phyloP scores from a whole-genome alignment of 1,284 basidiomycete genomes.

The Austroboletus rostrupii region DNA sequence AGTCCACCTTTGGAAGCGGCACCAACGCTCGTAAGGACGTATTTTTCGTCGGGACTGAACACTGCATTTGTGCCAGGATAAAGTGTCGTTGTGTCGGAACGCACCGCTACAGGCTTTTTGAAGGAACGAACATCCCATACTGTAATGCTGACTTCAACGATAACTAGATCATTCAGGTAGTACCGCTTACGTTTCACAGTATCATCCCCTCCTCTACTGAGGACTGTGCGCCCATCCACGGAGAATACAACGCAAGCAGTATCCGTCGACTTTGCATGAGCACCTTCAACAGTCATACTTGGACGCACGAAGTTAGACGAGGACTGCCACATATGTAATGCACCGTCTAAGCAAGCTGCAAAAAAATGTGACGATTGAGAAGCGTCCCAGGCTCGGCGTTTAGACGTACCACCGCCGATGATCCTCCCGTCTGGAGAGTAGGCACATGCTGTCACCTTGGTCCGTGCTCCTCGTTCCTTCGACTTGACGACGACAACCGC shows the following conservation, averaged over 20 bases:
- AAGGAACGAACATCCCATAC: slow-evolving; percentile 93
- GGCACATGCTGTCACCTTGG: slow-evolving; percentile 84
- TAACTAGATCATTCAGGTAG: neutral
- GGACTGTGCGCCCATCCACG: slow-evolving; percentile 75
- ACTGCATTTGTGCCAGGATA: slow-evolving; percentile 91
- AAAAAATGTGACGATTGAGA: slow-evolving; percentile 10
- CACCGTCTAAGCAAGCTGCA: slow-evolving; percentile 84
- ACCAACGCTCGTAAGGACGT: slow-evolving; percentile 79
- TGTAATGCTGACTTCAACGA: slow-evolving; percentile 31
- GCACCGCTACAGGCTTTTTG: slow-evolving; percentile 79
- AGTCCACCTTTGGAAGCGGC: slow-evolving; percentile 59
- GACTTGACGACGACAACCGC: slow-evolving; percentile 94
- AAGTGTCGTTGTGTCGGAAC: slow-evolving; percentile 62
- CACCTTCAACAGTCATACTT: slow-evolving; percentile 78
- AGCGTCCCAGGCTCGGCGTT: neutral
- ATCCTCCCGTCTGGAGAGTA: slow-evolving; percentile 84
- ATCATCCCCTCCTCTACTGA: slow-evolving; percentile 89
- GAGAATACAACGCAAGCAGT: slow-evolving; percentile 84
- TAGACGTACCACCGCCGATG: slow-evolving; percentile 77
- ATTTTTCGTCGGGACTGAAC: slow-evolving; percentile 89
- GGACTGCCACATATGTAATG: slow-evolving; percentile 91
- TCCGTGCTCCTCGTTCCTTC: slow-evolving; percentile 92
- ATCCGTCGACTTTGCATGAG: slow-evolving; percentile 80
- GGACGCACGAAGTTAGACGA: slow-evolving; percentile 89
- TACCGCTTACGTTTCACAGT: slow-evolving; percentile 83